phyloP scores from a whole-genome alignment of 192 early-diverging fungal genomes.

The Gamsiella multidivaricata region DNA sequence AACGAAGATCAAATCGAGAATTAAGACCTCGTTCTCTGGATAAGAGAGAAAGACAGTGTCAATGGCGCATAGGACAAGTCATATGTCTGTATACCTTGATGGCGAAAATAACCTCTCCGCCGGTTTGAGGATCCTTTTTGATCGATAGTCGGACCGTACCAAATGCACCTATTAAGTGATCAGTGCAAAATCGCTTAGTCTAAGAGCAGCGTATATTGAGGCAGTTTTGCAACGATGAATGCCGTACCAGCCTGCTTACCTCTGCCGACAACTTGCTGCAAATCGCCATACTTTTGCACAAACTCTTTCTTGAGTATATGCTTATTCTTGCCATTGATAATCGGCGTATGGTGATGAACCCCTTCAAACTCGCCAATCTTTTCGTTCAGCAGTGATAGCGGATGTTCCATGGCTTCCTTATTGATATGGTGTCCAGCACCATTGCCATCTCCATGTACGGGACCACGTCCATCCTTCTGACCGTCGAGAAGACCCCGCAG shows the following conservation, averaged over 20 bases:
- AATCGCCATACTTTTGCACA: conserved; percentile 36
- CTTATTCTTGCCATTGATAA: conserved; percentile 13
- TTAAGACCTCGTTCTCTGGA: not conserved
- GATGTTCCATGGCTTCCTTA: conserved; percentile 26
- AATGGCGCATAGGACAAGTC: not conserved
- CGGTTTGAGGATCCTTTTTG: conserved; percentile 30
- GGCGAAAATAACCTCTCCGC: conserved; percentile 21
- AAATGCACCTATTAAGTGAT: conserved; percentile 31
- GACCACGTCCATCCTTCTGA: conserved; percentile 20
- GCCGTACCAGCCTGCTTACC: conserved; percentile 15
- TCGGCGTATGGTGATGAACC: conserved; percentile 1
- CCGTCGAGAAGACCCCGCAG: conserved; percentile 29
- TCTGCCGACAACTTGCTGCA: conserved; percentile 39
- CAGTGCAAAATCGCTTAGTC: no score
- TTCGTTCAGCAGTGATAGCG: conserved; percentile 33
- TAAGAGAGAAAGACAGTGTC: not conserved
- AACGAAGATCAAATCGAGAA: not conserved
- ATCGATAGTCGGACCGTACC: conserved; percentile 34
- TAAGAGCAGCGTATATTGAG: no score
- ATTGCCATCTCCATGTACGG: not conserved
- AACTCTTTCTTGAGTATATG: conserved; percentile 24
- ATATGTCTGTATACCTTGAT: conserved; percentile 38
- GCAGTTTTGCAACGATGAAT: no score
- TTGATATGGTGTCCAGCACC: conserved; percentile 8
- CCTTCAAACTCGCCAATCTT: conserved; percentile 33